These are phyloP conservation scores for Bipolaris gigantea DNA, from an alignment of 2,329 filamentous ascomycete genomes.

Conservation along the genomic window DNA sequence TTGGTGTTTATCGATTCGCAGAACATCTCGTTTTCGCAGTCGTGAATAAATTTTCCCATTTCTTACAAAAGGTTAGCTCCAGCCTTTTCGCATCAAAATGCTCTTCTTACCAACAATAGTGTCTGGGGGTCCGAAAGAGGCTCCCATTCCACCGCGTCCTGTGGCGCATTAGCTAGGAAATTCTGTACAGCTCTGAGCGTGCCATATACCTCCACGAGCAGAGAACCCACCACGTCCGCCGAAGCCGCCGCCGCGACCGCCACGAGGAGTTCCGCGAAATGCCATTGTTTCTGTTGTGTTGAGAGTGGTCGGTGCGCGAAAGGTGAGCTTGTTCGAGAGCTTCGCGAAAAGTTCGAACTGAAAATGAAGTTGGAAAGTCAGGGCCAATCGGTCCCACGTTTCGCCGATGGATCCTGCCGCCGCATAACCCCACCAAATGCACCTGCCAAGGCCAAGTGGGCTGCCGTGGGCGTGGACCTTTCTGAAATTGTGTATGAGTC, in stretches of 20 bases:
- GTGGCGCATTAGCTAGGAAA: conserved; percentile 34
- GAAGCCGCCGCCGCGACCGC: conserved; percentile 49
- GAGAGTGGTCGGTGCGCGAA: conserved; percentile 33
- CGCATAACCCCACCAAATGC: conserved; percentile 31
- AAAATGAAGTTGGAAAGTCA: conserved; percentile 29
- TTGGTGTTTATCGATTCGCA: conserved; percentile 95
- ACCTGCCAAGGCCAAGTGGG: conserved; percentile 26
- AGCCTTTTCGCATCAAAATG: neutral
- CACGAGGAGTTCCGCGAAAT: conserved; percentile 56
- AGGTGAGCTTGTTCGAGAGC: conserved; percentile 31
- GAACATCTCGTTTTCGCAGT: conserved; percentile 96
- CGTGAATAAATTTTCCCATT: conserved; percentile 92
- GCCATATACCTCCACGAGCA: conserved; percentile 53
- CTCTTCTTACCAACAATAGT: conserved; percentile 45
- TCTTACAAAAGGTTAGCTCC: conserved; percentile 57
- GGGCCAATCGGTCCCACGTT: conserved; percentile 34
- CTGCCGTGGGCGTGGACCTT: conserved; percentile 26
- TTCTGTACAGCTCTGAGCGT: conserved; percentile 20
- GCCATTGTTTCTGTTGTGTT: conserved; percentile 56
- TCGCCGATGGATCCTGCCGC: conserved; percentile 22
- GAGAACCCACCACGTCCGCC: conserved; percentile 57
- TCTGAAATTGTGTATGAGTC: conserved; percentile 29
- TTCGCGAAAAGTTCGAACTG: conserved; percentile 32
- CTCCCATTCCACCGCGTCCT: conserved; percentile 45
- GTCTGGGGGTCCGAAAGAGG: conserved; percentile 49